Evolutionary conservation across 192 early-diverging fungal genomes (phyloP), one percentile per base, ranked within the genome.

Genomic region (Hyaloraphidium curvatum): DNA sequence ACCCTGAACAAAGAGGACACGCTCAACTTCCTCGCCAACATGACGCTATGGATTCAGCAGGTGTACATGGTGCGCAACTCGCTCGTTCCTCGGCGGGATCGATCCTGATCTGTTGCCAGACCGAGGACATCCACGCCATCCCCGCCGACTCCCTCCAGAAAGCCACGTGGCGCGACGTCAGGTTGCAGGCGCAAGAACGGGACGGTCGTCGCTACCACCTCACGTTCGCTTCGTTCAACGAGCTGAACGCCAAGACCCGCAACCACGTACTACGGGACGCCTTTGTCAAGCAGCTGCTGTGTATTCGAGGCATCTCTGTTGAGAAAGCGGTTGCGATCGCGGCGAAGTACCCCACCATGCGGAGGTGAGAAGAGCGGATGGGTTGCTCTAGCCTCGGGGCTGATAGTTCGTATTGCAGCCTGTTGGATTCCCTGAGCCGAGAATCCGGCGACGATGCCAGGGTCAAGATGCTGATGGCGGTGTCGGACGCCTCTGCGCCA

Each of bases 241-340:
- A 59, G 2, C 65, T 89, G 2, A 89, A 83, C 54, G 69, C 66
- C 57, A 97, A 97, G 65, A 78, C 74, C 3, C 72, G 72, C 16
- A 63, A 77, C 1, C 59, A 85, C n/a, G 71, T 70, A 0, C 70
- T 86, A 1, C 67, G 74, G 19, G 89, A 94, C 43, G 64, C 86
- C 1, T 92, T 86, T 66, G 63, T 80, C 31, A 69, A 80, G 37
- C 86, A 94, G 75, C 68, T 98, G 25, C 78, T 89, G 82, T 77
- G 79, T 0, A 62, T 91, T 39, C 73, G 76, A 37, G 91, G 91
- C 21, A 60, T 96, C 19, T 84, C 81, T 54, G 70, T 64, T 0
- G 89, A 96, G 57, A 92, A 91, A 62, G 94, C 91, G 0, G 37
- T 67, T 26, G 68, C 78, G n/a, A 70, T 98, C 30, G 75, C 69